Conservation (phyloP, 768 basidiomycete genomes). For the Suillus placidus region DNA sequence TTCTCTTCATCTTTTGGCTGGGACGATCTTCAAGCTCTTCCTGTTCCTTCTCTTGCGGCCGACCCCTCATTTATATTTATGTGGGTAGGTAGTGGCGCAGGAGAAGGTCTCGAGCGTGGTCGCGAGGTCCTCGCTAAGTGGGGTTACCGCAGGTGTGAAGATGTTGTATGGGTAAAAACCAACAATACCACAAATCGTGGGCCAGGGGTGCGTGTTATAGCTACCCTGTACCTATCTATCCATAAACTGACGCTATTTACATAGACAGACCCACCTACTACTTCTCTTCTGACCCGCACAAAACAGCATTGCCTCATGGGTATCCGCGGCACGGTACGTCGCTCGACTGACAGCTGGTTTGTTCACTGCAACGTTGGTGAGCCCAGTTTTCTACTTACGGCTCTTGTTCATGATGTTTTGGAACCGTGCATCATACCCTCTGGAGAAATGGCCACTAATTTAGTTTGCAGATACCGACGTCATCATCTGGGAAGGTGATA, state of each 20-base stretch:
- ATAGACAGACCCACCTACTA: constrained; percentile 84
- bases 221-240: background rate
- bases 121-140: constrained; percentile 89
- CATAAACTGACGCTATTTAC: constrained; percentile 4
- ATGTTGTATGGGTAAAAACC: constrained; percentile 98
- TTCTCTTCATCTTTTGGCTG: constrained; percentile 86
- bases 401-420: constrained; percentile 12
- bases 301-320: constrained; percentile 98
- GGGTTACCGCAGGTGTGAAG: constrained; percentile 95
- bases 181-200: constrained; percentile 74
- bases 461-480: constrained; percentile 84
- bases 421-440: background rate
- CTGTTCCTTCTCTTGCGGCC: constrained; percentile 78
- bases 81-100: constrained; percentile 93
- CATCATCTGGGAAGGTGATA: constrained; percentile 94
- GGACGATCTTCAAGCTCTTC: constrained; percentile 81
- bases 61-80: constrained; percentile 94
- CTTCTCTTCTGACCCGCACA: constrained; percentile 82
- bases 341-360: constrained; percentile 94
- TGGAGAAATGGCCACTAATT: constrained; percentile 1
- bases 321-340: constrained; percentile 93
- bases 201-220: constrained; percentile 63
- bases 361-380: constrained; percentile 97
- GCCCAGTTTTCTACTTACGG: constrained; percentile 26
- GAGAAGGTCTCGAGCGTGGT: constrained; percentile 89